These are phyloP conservation scores for Juglanconis oblonga DNA, from an alignment of 2,329 filamentous ascomycete species.

Conservation along the genomic window DNA sequence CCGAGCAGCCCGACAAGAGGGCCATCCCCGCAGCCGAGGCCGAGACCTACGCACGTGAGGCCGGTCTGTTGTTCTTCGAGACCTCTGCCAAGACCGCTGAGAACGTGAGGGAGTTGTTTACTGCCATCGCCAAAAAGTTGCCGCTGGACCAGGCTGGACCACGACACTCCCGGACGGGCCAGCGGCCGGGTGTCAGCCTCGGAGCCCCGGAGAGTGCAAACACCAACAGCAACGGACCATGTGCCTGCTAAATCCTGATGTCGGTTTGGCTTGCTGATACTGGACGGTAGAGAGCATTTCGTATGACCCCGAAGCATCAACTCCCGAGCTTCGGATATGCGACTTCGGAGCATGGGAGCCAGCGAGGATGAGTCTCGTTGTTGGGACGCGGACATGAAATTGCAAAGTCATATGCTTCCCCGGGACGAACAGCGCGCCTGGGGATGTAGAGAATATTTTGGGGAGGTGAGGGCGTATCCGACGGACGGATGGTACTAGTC, in stretches of 20 bases:
- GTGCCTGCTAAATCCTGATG: conserved; percentile 46
- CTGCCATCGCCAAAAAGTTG: conserved; percentile 95
- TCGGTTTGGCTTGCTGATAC: background rate
- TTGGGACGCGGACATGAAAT: background rate
- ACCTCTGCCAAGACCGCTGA: conserved; percentile 97
- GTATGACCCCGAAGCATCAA: background rate
- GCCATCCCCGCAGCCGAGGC: conserved; percentile 86
- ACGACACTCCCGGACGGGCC: conserved; percentile 70
- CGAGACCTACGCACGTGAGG: conserved; percentile 91
- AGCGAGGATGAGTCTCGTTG: background rate
- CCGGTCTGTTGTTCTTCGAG: conserved; percentile 94
- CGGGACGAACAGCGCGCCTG: conserved; percentile 15
- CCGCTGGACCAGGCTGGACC: conserved; percentile 95
- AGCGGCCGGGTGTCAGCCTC: conserved; percentile 58
- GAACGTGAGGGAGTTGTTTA: conserved; percentile 94
- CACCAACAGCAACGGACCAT: conserved; percentile 54
- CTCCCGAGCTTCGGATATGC: background rate
- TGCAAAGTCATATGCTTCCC: background rate
- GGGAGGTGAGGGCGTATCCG: conserved; percentile 23
- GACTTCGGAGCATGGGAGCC: background rate
- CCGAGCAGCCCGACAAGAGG: conserved; percentile 91
- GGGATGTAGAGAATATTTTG: conserved; percentile 26
- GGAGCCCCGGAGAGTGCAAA: conserved; percentile 52
- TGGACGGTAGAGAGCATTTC: background rate
- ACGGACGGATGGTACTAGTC: conserved; percentile 25